phyloP scores from a whole-genome alignment of 2,329 filamentous ascomycete genomes.

The Didymella keratinophila region DNA sequence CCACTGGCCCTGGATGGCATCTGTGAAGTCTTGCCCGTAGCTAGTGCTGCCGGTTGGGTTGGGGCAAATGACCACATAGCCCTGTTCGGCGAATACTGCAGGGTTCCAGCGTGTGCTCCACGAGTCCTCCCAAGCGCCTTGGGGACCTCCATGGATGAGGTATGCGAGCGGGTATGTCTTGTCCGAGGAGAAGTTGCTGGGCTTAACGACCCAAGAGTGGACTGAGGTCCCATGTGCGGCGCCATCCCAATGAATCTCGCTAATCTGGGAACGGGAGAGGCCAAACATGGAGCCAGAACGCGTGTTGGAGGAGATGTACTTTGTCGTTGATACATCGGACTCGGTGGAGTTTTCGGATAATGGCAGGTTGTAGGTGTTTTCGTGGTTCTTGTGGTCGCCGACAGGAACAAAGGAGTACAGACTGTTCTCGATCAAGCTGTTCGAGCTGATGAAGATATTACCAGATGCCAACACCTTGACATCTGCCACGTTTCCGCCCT shows the following conservation, averaged over 20 bases:
- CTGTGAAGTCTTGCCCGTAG: conserved; percentile 78
- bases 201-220: conserved; percentile 75
- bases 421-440: conserved; percentile 75
- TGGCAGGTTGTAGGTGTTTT: conserved; percentile 30
- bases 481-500: conserved; percentile 50
- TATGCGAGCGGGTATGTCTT: conserved; percentile 83
- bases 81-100: conserved; percentile 85
- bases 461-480: conserved; percentile 61
- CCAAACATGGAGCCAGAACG: conserved; percentile 72
- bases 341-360: conserved; percentile 32
- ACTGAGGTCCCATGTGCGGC: conserved; percentile 66
- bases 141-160: conserved; percentile 83
- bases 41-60: conserved; percentile 86
- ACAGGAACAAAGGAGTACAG: conserved; percentile 67
- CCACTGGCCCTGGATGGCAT: conserved; percentile 83
- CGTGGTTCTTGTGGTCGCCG: conserved; percentile 22
- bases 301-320: conserved; percentile 67
- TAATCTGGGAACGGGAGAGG: conserved; percentile 68
- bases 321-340: conserved; percentile 38
- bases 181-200: conserved; percentile 67
- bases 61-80: conserved; percentile 81
- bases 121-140: conserved; percentile 75
- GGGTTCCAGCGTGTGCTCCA: conserved; percentile 90
- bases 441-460: conserved; percentile 70
- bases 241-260: conserved; percentile 74